These are phyloP conservation scores for Zymoseptoria tritici DNA, from an alignment of 2,329 filamentous ascomycete species.

Conservation along the genomic window DNA sequence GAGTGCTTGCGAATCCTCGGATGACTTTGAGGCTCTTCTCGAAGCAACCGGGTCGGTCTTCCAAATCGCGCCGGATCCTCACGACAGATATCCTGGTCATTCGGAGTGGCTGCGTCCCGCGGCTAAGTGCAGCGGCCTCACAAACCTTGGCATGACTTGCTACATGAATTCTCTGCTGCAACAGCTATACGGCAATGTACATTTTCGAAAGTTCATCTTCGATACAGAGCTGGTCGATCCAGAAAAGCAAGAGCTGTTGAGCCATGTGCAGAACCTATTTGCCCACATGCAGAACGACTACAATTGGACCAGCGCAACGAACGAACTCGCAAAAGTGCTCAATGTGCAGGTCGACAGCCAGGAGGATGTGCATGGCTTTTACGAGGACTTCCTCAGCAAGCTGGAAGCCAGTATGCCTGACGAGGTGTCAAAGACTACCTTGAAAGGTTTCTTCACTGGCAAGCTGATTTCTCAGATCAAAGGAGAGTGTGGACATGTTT, in stretches of 20 bases:
- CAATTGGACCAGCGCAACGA: constrained; percentile 65
- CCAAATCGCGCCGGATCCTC: constrained; percentile 2
- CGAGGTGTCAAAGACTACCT: constrained; percentile 59
- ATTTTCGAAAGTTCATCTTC: constrained; percentile 80
- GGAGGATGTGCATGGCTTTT: constrained; percentile 98
- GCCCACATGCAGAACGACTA: constrained; percentile 77
- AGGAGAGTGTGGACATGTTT: constrained; percentile 89
- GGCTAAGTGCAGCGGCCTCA: constrained; percentile 50
- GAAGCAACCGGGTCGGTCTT: constrained; percentile 9
- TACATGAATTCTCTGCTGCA: constrained; percentile 93
- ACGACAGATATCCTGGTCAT: constrained; percentile 13
- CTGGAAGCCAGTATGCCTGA: constrained; percentile 75
- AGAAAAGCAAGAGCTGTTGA: constrained; percentile 60
- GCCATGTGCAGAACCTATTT: constrained; percentile 74
- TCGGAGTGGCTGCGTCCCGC: constrained; percentile 39
- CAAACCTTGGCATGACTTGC: constrained; percentile 90
- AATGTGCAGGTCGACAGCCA: constrained; percentile 81
- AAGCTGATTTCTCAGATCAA: constrained; percentile 91
- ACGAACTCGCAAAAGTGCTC: constrained; percentile 64
- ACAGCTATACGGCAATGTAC: constrained; percentile 91
- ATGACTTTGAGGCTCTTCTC: constrained; percentile 13
- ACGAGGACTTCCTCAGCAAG: constrained; percentile 84
- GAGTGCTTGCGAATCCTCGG: constrained; percentile 12
- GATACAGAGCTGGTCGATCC: constrained; percentile 41
- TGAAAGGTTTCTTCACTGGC: constrained; percentile 83